Evolutionary conservation across 805 yeast genomes (phyloP).

Genomic region (Ogataea pignaliae): DNA sequence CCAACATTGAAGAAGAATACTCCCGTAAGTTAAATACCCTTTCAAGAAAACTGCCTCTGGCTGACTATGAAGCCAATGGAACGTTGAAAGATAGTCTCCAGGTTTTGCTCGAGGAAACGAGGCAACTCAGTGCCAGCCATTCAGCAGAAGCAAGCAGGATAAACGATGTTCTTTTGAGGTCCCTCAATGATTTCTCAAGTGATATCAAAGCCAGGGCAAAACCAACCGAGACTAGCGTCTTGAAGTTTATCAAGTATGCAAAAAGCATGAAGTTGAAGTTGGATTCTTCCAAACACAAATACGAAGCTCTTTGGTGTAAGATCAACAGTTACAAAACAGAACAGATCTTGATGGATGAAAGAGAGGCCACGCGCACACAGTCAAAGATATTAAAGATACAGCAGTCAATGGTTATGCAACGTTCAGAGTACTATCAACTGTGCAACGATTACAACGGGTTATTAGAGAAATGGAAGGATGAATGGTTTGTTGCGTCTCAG

Average conservation of each 20-base stretch:
- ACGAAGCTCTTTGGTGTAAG: conserved; percentile 53
- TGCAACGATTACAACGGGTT: conserved; percentile 50
- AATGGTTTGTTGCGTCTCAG: conserved; percentile 65
- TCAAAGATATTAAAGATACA: conserved; percentile 49
- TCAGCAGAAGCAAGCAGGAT: conserved; percentile 46
- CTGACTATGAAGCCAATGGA: conserved; percentile 46
- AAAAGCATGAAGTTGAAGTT: conserved; percentile 33
- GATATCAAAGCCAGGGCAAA: conserved; percentile 50
- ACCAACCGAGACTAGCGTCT: conserved; percentile 53
- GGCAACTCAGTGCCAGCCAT: conserved; percentile 54
- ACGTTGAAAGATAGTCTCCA: conserved; percentile 56
- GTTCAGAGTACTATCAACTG: conserved; percentile 55
- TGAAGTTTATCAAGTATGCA: conserved; percentile 48
- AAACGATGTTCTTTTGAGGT: conserved; percentile 44
- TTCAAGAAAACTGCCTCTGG: conserved; percentile 32
- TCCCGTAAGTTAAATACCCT: conserved; percentile 49
- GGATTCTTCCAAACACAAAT: conserved; percentile 40
- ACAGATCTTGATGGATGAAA: conserved; percentile 66
- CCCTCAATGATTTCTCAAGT: conserved; percentile 48
- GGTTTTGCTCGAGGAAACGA: conserved; percentile 52
- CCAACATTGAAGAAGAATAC: conserved; percentile 71
- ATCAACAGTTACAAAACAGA: conserved; percentile 58
- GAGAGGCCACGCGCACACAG: conserved; percentile 60
- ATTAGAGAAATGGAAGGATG: conserved; percentile 60
- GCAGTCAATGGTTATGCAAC: conserved; percentile 35